These are phyloP conservation scores for Podosphaera fusca DNA, from an alignment of 2,329 filamentous ascomycete species.

Conservation along the genomic window DNA sequence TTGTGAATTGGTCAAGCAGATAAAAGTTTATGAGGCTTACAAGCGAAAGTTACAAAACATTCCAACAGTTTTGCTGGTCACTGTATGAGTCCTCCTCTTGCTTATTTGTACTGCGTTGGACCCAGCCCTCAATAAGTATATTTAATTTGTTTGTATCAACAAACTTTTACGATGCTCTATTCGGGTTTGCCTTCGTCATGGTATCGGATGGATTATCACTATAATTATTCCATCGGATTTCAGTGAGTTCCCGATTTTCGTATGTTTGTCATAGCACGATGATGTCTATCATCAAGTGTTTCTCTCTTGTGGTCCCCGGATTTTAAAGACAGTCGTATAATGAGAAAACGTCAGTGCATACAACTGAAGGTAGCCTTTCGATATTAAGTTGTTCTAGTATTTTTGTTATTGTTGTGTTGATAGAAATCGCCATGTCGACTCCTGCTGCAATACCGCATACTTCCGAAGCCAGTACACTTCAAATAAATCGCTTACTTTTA, in stretches of 20 bases:
- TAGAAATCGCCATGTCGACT: not conserved
- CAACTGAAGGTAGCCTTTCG: not conserved
- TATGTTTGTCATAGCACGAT: conserved; percentile 1
- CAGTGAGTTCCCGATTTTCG: not conserved
- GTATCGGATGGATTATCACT: not conserved
- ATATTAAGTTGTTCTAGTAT: not conserved
- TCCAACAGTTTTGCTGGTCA: no score
- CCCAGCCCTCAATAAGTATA: not conserved
- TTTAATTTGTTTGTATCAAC: not conserved
- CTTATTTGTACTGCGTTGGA: no score
- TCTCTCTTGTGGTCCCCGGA: not conserved
- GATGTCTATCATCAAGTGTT: conserved; percentile 1
- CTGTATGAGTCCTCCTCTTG: no score
- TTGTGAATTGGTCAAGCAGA: no score
- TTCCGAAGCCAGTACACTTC: no score
- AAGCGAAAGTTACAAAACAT: no score
- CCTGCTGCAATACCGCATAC: conserved; percentile 2
- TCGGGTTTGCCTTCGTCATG: not conserved
- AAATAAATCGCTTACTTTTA: no score
- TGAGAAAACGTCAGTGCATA: conserved; percentile 2
- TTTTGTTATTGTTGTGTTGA: not conserved
- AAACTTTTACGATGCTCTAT: not conserved
- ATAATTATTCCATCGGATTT: not conserved
- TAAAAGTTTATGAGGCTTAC: no score
- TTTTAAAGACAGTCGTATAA: conserved; percentile 1